Conservation (phyloP, 257 asterid species). For the Solanum microdontum region DNA sequence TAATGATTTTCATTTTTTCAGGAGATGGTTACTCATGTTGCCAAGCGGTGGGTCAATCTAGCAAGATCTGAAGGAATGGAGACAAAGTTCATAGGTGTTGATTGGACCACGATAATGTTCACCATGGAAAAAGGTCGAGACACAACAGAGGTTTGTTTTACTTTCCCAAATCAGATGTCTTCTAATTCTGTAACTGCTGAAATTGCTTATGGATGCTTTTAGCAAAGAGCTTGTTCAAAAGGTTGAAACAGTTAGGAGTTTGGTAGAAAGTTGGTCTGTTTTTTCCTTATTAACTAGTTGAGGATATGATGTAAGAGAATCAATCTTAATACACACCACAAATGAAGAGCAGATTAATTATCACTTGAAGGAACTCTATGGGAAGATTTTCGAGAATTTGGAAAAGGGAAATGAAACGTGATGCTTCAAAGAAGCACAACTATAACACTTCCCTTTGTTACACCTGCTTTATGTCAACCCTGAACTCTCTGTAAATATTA, state of each 20-base stretch:
- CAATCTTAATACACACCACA: not conserved
- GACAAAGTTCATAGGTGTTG: conserved; percentile 62
- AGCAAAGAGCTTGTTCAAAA: not conserved
- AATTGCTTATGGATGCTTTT: not conserved
- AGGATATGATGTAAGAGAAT: not conserved
- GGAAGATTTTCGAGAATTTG: not conserved
- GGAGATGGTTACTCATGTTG: conserved; percentile 61
- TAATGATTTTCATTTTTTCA: conserved; percentile 26
- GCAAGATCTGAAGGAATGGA: conserved; percentile 75
- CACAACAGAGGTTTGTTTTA: conserved; percentile 50
- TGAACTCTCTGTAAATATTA: not conserved
- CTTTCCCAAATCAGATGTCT: not conserved
- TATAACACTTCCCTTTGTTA: not conserved
- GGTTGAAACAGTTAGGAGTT: not conserved
- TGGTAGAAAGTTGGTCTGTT: not conserved
- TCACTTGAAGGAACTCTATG: not conserved
- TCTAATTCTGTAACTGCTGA: not conserved
- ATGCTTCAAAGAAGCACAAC: not conserved
- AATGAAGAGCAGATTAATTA: not conserved
- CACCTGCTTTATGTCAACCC: not conserved
- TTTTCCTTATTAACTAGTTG: not conserved
- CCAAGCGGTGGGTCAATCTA: conserved; percentile 67
- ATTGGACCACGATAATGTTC: conserved; percentile 76
- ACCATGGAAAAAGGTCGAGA: conserved; percentile 86
- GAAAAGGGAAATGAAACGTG: not conserved